Conservation (phyloP, 1,139 yeast genomes). For the Trichomonascaceae sp. region DNA sequence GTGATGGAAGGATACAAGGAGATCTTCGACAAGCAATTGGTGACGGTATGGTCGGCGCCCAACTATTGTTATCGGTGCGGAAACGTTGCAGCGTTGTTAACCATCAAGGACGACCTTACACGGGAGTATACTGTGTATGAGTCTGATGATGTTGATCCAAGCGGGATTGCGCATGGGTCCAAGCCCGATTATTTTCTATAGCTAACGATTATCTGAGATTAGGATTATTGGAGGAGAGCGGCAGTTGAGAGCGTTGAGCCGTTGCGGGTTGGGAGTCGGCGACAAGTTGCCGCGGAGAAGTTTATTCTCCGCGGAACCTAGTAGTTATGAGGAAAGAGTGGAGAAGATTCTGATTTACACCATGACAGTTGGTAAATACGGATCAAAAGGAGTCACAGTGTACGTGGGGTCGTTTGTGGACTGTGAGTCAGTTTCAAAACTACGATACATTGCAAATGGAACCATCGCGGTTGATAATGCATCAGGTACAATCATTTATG, state of each 20-base stretch:
- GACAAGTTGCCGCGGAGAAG: too few species aligned
- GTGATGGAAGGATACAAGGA: constrained; percentile 94
- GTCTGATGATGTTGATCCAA: constrained; percentile 54
- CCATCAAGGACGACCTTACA: constrained; percentile 55
- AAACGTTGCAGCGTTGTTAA: constrained; percentile 81
- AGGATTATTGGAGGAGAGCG: too few species aligned
- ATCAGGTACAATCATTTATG: neutral
- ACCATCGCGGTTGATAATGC: neutral
- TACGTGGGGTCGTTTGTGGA: neutral
- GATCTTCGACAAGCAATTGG: constrained; percentile 74
- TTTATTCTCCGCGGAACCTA: too few species aligned
- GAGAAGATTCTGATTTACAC: too few species aligned
- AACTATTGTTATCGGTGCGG: constrained; percentile 94
- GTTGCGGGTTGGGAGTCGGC: too few species aligned
- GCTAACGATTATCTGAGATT: too few species aligned
- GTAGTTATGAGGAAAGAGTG: too few species aligned
- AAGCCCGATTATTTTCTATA: neutral
- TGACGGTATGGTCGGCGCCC: constrained; percentile 91
- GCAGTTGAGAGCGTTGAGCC: too few species aligned
- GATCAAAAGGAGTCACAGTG: neutral
- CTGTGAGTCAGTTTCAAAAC: neutral
- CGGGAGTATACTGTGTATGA: constrained; percentile 78
- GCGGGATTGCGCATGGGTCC: neutral
- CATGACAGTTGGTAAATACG: too few species aligned
- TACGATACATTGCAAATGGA: neutral